These are phyloP conservation scores for Sporobolomyces phaffii DNA, from an alignment of 768 basidiomycete genomes.

Conservation along the genomic window DNA sequence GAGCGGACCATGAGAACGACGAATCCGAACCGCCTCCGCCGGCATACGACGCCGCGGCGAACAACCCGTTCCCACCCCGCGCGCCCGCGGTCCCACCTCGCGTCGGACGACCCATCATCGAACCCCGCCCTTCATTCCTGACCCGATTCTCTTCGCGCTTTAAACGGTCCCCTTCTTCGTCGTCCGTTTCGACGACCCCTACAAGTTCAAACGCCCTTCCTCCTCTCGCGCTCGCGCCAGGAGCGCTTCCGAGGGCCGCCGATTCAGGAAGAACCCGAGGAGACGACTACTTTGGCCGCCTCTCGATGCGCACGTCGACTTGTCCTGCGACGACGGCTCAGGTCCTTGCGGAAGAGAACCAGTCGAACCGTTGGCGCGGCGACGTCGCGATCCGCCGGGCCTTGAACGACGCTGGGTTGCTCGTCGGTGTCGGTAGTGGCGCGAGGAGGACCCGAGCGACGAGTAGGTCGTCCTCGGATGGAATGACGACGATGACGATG, in stretches of 20 bases:
- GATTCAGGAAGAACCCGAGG: too few relatives aligned
- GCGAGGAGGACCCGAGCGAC: not conserved
- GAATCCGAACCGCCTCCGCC: constrained; percentile 3
- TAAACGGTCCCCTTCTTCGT: not conserved
- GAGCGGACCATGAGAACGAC: not conserved
- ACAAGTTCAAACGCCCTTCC: too few relatives aligned
- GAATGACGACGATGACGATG: not conserved
- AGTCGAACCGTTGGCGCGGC: not conserved
- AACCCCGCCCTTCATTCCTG: not conserved
- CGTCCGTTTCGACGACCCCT: too few relatives aligned
- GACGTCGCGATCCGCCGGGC: constrained; percentile 1
- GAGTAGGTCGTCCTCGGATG: not conserved
- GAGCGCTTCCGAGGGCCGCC: too few relatives aligned
- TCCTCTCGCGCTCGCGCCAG: not conserved
- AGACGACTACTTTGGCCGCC: not conserved
- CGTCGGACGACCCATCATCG: not conserved
- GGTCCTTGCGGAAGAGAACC: constrained; percentile 2
- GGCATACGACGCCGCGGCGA: constrained; percentile 10
- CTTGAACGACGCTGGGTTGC: constrained; percentile 9
- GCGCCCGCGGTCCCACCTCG: not conserved
- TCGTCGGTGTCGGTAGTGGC: not conserved
- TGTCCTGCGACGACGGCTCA: not conserved
- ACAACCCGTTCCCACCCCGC: not conserved
- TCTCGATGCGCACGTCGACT: not conserved
- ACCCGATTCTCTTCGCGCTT: constrained; percentile 1